These are phyloP conservation scores for Annulohypoxylon bovei DNA, from an alignment of 495 filamentous ascomycete genomes.

Conservation along the genomic window DNA sequence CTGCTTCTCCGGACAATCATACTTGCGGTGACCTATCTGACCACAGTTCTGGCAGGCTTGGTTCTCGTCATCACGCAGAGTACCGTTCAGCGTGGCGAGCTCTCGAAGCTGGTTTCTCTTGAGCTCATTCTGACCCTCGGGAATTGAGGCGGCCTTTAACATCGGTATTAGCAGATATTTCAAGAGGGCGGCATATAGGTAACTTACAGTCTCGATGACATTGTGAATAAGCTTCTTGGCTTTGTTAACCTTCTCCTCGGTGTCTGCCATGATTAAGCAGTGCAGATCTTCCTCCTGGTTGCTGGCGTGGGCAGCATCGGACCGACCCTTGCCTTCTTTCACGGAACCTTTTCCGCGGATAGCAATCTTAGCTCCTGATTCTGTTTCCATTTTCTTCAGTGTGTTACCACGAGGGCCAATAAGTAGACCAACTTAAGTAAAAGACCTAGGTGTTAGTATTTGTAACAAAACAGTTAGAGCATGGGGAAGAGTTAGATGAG, in stretches of 20 bases:
- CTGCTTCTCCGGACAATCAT: constrained; percentile 96
- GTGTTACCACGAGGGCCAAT: constrained; percentile 99
- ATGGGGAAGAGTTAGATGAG: constrained; percentile 52
- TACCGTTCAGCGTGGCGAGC: constrained; percentile 96
- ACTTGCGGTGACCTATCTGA: constrained; percentile 98
- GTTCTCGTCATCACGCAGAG: constrained; percentile 97
- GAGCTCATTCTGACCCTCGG: constrained; percentile 96
- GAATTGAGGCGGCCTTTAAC: constrained; percentile 90
- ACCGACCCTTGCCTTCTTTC: constrained; percentile 98
- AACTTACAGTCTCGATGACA: constrained; percentile 93
- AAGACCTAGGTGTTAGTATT: constrained; percentile 91
- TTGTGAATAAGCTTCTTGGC: constrained; percentile 97
- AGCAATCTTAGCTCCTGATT: constrained; percentile 97
- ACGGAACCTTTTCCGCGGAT: constrained; percentile 99
- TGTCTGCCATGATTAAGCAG: constrained; percentile 99
- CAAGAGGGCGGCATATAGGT: not conserved
- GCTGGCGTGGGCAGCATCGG: constrained; percentile 97
- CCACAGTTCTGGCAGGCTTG: constrained; percentile 99
- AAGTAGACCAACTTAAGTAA: constrained; percentile 98
- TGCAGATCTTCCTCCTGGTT: constrained; percentile 99
- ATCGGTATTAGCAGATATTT: constrained; percentile 45
- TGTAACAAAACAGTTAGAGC: constrained; percentile 55
- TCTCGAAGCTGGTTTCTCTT: constrained; percentile 98
- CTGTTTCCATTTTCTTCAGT: constrained; percentile 98
- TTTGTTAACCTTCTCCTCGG: constrained; percentile 97